These are phyloP conservation scores for Rhizopogon vulgaris DNA, from an alignment of 768 basidiomycete species.

Conservation along the genomic window DNA sequence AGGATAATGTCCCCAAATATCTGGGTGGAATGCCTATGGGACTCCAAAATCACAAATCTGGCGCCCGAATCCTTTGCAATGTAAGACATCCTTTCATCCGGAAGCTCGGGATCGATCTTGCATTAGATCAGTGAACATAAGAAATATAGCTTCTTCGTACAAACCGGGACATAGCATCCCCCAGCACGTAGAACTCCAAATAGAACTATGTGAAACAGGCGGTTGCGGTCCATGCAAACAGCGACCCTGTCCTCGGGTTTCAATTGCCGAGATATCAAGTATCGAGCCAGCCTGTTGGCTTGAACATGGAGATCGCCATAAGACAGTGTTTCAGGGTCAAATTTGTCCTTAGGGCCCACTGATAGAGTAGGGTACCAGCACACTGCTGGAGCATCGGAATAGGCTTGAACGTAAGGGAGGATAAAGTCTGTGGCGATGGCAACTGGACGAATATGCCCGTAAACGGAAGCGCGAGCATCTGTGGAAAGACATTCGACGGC, in stretches of 20 bases:
- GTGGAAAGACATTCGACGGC: slow-evolving; percentile 9
- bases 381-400: slow-evolving; percentile 14
- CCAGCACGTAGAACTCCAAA: slow-evolving; percentile 43
- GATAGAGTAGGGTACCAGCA: slow-evolving; percentile 16
- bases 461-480: slow-evolving; percentile 4
- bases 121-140: neutral
- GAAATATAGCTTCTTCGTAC: slow-evolving; percentile 7
- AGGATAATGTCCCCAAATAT: slow-evolving; percentile 17
- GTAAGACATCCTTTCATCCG: slow-evolving; percentile 37
- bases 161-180: slow-evolving; percentile 46
- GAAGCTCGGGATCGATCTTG: slow-evolving; percentile 49
- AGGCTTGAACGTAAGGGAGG: slow-evolving; percentile 11
- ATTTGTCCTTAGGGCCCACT: neutral
- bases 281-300: slow-evolving; percentile 37
- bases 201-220: slow-evolving; percentile 35
- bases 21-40: slow-evolving; percentile 3
- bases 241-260: slow-evolving; percentile 36
- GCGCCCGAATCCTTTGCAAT: slow-evolving; percentile 39
- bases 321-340: slow-evolving; percentile 9
- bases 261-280: slow-evolving; percentile 32
- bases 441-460: slow-evolving; percentile 14
- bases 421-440: slow-evolving; percentile 19
- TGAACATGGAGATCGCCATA: slow-evolving; percentile 30
- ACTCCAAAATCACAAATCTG: slow-evolving; percentile 34
- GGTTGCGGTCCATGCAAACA: slow-evolving; percentile 38